Conservation (phyloP, 768 basidiomycete species). For the Royoungia palumana region DNA sequence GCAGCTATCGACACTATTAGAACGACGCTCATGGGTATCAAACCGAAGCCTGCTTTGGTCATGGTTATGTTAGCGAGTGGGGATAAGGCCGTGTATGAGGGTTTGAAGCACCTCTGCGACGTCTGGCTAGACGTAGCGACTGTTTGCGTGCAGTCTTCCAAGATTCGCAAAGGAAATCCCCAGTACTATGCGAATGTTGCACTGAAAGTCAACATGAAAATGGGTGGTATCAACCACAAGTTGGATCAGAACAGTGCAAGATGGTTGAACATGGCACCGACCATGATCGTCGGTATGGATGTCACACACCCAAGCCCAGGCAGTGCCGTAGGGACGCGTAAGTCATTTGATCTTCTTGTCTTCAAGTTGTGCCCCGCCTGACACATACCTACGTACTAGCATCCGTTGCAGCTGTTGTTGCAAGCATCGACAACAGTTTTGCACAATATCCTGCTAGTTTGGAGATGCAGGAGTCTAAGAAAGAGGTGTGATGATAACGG, state of each 20-base stretch:
- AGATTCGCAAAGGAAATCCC: conserved; percentile 61
- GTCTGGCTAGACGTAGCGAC: conserved; percentile 50
- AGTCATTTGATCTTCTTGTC: conserved; percentile 2
- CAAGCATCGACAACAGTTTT: conserved; percentile 42
- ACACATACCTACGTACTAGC: conserved; percentile 20
- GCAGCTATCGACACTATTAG: conserved; percentile 48
- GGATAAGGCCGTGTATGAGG: conserved; percentile 49
- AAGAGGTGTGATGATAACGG: conserved; percentile 50
- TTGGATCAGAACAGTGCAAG: conserved; percentile 36
- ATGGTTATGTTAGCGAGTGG: conserved; percentile 46
- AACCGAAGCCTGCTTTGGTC: conserved; percentile 41
- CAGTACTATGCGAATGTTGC: conserved; percentile 58
- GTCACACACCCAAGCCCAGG: conserved; percentile 81
- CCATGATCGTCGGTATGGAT: conserved; percentile 57
- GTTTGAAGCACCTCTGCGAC: conserved; percentile 52
- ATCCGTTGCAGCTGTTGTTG: conserved; percentile 54
- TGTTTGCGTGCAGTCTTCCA: conserved; percentile 70
- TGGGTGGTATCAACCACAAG: conserved; percentile 51
- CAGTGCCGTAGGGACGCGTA: conserved; percentile 51
- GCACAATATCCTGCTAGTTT: conserved; percentile 51
- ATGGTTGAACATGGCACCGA: conserved; percentile 40
- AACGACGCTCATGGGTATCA: conserved; percentile 33
- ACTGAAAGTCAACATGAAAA: conserved; percentile 53
- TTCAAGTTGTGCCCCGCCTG: neutral
- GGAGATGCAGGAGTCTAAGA: conserved; percentile 53